Percentiles rank a stretch among this genome's conserved stretches.
Evolutionary conservation across 2,329 filamentous ascomycete species (phyloP).

Genomic region (Myriosclerotinia scirpicola): DNA sequence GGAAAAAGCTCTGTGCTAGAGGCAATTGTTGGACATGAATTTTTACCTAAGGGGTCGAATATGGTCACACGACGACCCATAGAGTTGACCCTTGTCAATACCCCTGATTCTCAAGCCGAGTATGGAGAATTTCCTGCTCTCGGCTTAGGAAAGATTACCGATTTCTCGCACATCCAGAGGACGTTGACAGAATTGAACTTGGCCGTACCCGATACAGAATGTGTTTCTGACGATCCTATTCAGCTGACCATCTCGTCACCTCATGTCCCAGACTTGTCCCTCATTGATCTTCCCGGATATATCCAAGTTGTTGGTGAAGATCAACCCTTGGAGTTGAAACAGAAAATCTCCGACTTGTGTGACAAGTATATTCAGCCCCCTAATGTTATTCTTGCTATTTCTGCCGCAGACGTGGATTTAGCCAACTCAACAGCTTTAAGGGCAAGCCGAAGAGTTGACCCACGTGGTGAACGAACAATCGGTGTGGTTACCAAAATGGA

Average conservation of each 20-base stretch:
- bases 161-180: conserved; percentile 88
- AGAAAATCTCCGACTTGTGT: conserved; percentile 93
- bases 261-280: conserved; percentile 88
- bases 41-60: conserved; percentile 94
- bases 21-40: conserved; percentile 96
- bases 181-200: conserved; percentile 94
- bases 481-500: conserved; percentile 99
- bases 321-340: conserved; percentile 87
- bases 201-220: conserved; percentile 85
- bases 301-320: conserved; percentile 93
- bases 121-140: conserved; percentile 96
- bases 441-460: conserved; percentile 88
- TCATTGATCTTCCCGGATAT: conserved; percentile 96
- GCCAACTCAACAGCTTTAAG: conserved; percentile 93
- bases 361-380: conserved; percentile 97
- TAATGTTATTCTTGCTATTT: conserved; percentile 96
- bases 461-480: conserved; percentile 91
- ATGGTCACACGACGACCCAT: conserved; percentile 98
- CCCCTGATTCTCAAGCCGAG: conserved; percentile 79
- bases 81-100: conserved; percentile 94
- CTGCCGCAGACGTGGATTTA: conserved; percentile 93
- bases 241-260: conserved; percentile 94
- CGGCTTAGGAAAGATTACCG: conserved; percentile 82
- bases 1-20: conserved; percentile 97
- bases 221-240: conserved; percentile 95